Base-by-base conservation (phyloP, 2,329 filamentous ascomycete genomes). In the Xylaria sp. region DNA sequence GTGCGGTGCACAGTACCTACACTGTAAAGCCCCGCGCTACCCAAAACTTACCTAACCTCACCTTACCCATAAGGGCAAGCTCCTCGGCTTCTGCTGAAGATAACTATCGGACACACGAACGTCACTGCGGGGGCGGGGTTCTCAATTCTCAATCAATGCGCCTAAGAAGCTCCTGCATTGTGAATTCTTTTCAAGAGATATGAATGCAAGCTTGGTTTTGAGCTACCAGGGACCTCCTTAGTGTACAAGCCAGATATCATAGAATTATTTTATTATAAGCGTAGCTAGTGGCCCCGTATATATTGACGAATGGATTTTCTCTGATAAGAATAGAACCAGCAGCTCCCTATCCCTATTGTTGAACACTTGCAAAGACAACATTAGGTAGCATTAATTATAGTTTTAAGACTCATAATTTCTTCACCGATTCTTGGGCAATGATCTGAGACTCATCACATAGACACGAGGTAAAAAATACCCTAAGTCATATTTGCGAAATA, bases 121-220 rank as follows among this genome's bases (percentile, higher is more conserved):
- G 65, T 70, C 68, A 65, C 61, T 68, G 68, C 68, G 68, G 68
- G 69, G 69, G 69, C 66, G 69, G 69, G 69, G 69, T 69, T 60
- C 34, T 64, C 21, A 39, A 36, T 36, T 36, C 34, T 36, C 34
- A 36, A 36, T 39, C 34, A 27, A 27, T 27, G 24, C 24, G 24
- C 24, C 24, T 14, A 24, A 36, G n/a, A 51, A 62, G 50, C 56
- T 54, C 39, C 30, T 58, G 19, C 36, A 34, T 47, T 12, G 17
- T 47, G 27, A 61, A 51, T 17, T 14, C n/a, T 24, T 19, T 47
- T 58, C 55, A 8, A n/a, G 11, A 48, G 17, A 21, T 12, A 48
- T 50, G 57, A 39, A 50, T 17, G 14, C 4, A 42, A 19, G 8
- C 14, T 53, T 53, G 50, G 27, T n/a, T 11, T 24, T 54, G 51